Conservation (phyloP, 1,284 basidiomycete genomes). For the Boletus smithii region DNA sequence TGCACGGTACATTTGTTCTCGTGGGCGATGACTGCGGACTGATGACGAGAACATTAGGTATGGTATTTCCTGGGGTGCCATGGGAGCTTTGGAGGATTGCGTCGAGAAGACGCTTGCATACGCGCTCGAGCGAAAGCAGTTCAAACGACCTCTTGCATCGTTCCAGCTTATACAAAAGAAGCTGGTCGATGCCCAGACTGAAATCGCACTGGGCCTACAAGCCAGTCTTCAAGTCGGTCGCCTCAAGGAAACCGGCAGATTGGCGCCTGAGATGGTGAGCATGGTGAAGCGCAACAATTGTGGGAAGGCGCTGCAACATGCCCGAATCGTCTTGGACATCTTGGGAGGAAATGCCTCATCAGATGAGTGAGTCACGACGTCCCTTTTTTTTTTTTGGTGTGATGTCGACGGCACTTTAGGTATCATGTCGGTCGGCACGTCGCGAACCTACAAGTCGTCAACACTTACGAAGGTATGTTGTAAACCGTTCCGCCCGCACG, state of each 20-base stretch:
- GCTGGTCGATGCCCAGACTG: constrained; percentile 88
- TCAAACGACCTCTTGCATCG: constrained; percentile 83
- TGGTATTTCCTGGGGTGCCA: constrained; percentile 92
- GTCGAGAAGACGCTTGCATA: constrained; percentile 78
- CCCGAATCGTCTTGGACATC: constrained; percentile 79
- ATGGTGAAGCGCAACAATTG: constrained; percentile 96
- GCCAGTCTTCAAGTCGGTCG: constrained; percentile 84
- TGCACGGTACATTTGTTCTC: constrained; percentile 53
- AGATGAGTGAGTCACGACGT: constrained; percentile 73
- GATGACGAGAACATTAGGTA: constrained; percentile 41
- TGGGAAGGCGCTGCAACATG: constrained; percentile 84
- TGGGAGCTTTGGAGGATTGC: constrained; percentile 94
- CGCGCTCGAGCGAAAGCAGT: constrained; percentile 87
- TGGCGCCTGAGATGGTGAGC: constrained; percentile 92
- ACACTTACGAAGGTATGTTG: constrained; percentile 82
- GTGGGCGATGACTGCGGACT: background rate
- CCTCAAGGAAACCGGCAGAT: constrained; percentile 78
- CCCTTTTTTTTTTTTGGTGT: background rate
- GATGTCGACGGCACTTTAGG: constrained; percentile 35
- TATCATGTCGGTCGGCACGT: constrained; percentile 91
- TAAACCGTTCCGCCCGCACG: constrained; percentile 2
- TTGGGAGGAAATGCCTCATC: constrained; percentile 88
- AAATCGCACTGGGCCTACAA: constrained; percentile 78
- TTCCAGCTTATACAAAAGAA: constrained; percentile 99
- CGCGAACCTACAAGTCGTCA: constrained; percentile 87